Evolutionary conservation across 2,329 filamentous ascomycete species (phyloP), one percentile per base, ranked within the genome.

Genomic region (Penicillium sp.): DNA sequence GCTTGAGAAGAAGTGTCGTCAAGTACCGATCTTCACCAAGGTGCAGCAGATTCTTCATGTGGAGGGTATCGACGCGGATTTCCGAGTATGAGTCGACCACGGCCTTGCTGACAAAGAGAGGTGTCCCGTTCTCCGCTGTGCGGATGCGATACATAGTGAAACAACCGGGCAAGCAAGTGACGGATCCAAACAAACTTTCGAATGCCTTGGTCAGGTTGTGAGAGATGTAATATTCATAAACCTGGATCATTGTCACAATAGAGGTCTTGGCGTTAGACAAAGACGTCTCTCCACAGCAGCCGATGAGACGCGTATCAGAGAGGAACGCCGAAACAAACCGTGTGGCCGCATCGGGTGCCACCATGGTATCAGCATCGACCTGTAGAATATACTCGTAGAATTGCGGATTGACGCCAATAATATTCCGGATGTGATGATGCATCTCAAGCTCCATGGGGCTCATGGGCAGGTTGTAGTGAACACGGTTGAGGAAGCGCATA

Each of bases 191-290:
- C 62, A 98, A 78, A 72, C 87, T 93, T 72, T 97, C 91, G 68
- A 98, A 98, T 12, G 91, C 93, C 74, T 98, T 97, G 60, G 87
- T 84, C 60, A 98, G 73, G 68, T 97, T 95, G 77, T 98, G 91
- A 45, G 91, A 97, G 64, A 98, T 98, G 75, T 90, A 98, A 78
- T 98, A 98, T 72, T 98, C 91, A 77, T 97, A 98, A 31, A 98
- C 91, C 72, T 98, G 93, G 68, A 98, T 98, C 91, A 97, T 97
- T 45, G 93, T 98, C 59, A 95, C 82, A 64, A 94, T 88, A 1
- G 91, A 96, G 6, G 85, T 79, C 70, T 96, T 96, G 53, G 89
- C 87, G 66, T 98, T 98, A 55, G 85, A 90, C 42, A 98, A 77
- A 15, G 86, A 86, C 0, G 93, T 98, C 72, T 98, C 93, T 72